Conservation (phyloP, 2,329 filamentous ascomycete species). For the Fusarium euwallaceae region DNA sequence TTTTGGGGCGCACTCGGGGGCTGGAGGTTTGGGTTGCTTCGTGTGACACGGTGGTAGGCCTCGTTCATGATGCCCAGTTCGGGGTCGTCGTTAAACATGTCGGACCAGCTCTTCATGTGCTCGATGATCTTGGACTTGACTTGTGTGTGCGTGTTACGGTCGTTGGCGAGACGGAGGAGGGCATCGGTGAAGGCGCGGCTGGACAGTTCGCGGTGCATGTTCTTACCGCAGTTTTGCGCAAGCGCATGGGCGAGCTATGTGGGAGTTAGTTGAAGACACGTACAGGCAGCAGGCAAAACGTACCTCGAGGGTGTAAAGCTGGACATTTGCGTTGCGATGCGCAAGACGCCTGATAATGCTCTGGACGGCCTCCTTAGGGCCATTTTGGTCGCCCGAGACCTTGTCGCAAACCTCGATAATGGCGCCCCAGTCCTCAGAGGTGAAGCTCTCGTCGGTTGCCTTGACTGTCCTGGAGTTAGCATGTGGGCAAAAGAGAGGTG, state of each 20-base stretch:
- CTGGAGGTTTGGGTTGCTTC: slow-evolving; percentile 87
- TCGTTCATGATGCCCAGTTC: slow-evolving; percentile 98
- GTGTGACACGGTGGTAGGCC: slow-evolving; percentile 89
- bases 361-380: slow-evolving; percentile 86
- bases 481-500: slow-evolving; percentile 1
- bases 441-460: slow-evolving; percentile 98
- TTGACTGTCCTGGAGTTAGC: slow-evolving; percentile 61
- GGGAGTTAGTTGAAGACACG: slow-evolving; percentile 10
- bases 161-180: slow-evolving; percentile 88
- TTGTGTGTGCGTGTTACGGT: slow-evolving; percentile 95
- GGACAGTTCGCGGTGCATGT: slow-evolving; percentile 89
- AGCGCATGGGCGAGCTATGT: slow-evolving; percentile 86
- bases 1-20: slow-evolving; percentile 94
- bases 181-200: slow-evolving; percentile 96
- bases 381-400: slow-evolving; percentile 66
- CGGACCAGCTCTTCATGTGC: slow-evolving; percentile 95
- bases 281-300: slow-evolving; percentile 29
- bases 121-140: slow-evolving; percentile 98
- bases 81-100: slow-evolving; percentile 90
- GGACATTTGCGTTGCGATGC: slow-evolving; percentile 95
- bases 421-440: slow-evolving; percentile 79
- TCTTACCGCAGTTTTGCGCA: slow-evolving; percentile 89
- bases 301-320: slow-evolving; percentile 93
- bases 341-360: slow-evolving; percentile 92
- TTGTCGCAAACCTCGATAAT: slow-evolving; percentile 76